Evolutionary conservation across 352 stramenopile species (phyloP).

Genomic region (Pythium phragmiticola): DNA sequence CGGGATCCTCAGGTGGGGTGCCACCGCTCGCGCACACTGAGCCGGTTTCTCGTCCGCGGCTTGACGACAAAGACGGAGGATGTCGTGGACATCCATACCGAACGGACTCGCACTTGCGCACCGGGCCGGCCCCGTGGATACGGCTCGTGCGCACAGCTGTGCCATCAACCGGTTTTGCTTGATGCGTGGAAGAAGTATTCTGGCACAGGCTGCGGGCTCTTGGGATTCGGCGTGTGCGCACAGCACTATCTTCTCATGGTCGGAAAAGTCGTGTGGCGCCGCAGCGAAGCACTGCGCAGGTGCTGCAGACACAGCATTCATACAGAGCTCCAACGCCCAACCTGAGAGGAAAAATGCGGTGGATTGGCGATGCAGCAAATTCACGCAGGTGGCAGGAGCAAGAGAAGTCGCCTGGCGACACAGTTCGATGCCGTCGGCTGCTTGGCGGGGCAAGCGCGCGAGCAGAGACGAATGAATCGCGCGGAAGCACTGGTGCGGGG

Average conservation of each 20-base stretch:
- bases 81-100: slow-evolving; percentile 34
- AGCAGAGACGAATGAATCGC: slow-evolving; percentile 10
- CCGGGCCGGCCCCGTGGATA: background rate
- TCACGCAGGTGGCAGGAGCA: slow-evolving; percentile 9
- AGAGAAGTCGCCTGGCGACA: slow-evolving; percentile 13
- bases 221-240: slow-evolving; percentile 39
- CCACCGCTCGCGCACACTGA: slow-evolving; percentile 36
- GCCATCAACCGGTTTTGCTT: background rate
- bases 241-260: slow-evolving; percentile 37
- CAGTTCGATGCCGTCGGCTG: slow-evolving; percentile 19
- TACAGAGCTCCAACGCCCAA: slow-evolving; percentile 12
- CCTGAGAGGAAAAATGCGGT: slow-evolving; percentile 4
- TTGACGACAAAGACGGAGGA: slow-evolving; percentile 40
- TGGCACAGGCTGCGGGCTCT: slow-evolving; percentile 37
- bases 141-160: slow-evolving; percentile 14
- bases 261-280: slow-evolving; percentile 35
- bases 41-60: slow-evolving; percentile 34
- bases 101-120: slow-evolving; percentile 37
- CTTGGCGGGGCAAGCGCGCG: background rate
- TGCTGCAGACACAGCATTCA: background rate
- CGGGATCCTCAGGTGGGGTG: slow-evolving; percentile 30
- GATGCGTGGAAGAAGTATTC: slow-evolving; percentile 14
- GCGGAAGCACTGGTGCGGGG: slow-evolving; percentile 15
- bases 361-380: slow-evolving; percentile 18
- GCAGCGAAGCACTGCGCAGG: slow-evolving; percentile 34